These are phyloP conservation scores for Suhomyces anneliseae DNA, from an alignment of 1,139 yeast genomes.

Conservation along the genomic window DNA sequence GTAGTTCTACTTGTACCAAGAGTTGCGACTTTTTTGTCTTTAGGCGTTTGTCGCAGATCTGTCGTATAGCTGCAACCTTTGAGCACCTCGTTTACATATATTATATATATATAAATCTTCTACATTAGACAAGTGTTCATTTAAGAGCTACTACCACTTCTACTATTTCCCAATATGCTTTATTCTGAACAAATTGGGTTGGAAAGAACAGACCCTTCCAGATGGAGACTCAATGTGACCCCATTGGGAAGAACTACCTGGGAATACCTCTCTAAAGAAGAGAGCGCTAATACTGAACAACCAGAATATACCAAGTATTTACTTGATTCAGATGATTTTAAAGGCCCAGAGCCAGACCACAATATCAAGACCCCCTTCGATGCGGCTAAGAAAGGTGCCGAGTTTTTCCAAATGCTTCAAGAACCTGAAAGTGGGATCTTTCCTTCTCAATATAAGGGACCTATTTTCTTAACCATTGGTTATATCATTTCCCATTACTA, in stretches of 20 bases:
- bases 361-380: slow-evolving; percentile 49
- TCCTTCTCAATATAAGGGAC: slow-evolving; percentile 94
- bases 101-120: too few relatives aligned
- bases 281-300: slow-evolving; percentile 46
- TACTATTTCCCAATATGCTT: slow-evolving; percentile 25
- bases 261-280: slow-evolving; percentile 59
- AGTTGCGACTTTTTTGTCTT: not conserved
- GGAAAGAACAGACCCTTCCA: slow-evolving; percentile 62
- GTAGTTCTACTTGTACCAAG: too few relatives aligned
- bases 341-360: slow-evolving; percentile 36
- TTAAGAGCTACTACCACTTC: too few relatives aligned
- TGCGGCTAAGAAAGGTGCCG: slow-evolving; percentile 74
- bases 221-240: slow-evolving; percentile 77
- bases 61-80: not conserved
- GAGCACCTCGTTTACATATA: too few relatives aligned
- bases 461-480: slow-evolving; percentile 95
- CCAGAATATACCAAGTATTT: slow-evolving; percentile 60
- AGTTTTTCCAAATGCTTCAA: slow-evolving; percentile 66
- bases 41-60: not conserved
- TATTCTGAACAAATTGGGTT: slow-evolving; percentile 67
- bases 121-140: too few relatives aligned
- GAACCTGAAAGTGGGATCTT: slow-evolving; percentile 75
- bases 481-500: slow-evolving; percentile 75
- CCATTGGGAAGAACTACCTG: slow-evolving; percentile 79
- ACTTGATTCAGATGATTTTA: slow-evolving; percentile 46